Conservation (phyloP, 1,139 yeast genomes). For the Kodamaea alishanica region DNA sequence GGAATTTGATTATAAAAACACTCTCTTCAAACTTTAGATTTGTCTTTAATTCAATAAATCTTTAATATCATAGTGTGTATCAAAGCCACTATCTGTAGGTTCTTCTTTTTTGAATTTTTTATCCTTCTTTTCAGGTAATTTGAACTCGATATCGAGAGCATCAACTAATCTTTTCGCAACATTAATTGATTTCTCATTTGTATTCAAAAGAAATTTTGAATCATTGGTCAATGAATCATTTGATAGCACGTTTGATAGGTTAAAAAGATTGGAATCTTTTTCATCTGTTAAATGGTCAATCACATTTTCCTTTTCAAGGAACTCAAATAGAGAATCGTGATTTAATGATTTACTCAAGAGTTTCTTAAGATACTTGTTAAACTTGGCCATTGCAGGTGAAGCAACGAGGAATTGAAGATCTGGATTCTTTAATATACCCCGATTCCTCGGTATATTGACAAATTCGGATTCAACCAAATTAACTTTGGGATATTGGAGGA, state of each 20-base stretch:
- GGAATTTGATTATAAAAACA: conserved; percentile 39
- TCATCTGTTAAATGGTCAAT: conserved; percentile 25
- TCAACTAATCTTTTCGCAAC: conserved; percentile 20
- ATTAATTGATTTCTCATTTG: conserved; percentile 12
- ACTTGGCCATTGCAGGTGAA: conserved; percentile 32
- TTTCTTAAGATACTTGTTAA: conserved; percentile 24
- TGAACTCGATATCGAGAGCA: conserved; percentile 18
- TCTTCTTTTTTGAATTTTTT: conserved; percentile 6
- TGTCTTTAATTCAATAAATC: conserved; percentile 16
- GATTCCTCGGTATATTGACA: conserved; percentile 10
- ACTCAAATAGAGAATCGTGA: conserved; percentile 17
- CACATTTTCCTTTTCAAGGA: conserved; percentile 22
- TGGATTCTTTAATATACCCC: conserved; percentile 1
- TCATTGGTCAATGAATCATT: conserved; percentile 13
- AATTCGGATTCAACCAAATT: conserved; percentile 9
- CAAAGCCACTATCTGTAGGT: conserved; percentile 25
- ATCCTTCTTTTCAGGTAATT: conserved; percentile 13
- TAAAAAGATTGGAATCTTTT: conserved; percentile 27
- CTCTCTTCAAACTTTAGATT: conserved; percentile 34
- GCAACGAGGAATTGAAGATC: conserved; percentile 21
- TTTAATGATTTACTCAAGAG: conserved; percentile 26
- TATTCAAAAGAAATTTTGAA: too few species aligned
- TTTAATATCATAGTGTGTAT: conserved; percentile 33
- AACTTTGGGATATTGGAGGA: conserved; percentile 10
- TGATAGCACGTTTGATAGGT: conserved; percentile 27